Base-by-base conservation (phyloP, 331 rosid species). In the Malus hybrid region DNA sequence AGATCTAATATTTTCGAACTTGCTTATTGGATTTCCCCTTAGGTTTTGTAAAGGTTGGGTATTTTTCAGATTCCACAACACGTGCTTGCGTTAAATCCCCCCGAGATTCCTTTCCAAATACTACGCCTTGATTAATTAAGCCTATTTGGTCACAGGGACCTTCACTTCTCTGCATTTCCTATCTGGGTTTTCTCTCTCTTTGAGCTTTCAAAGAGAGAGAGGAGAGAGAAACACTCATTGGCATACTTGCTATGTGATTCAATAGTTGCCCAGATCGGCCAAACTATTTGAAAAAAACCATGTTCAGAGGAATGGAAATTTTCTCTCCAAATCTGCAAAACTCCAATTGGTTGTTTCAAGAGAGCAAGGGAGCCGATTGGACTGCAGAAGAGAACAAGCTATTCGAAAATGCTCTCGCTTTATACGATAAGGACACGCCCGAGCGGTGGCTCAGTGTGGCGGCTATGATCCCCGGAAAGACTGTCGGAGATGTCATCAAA, bases 401-500 rank as follows among this genome's bases (percentile, higher is more conserved):
- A 29, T 93, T 93, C 72, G 98, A 93, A 76, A 90, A 91, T 76
- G 98, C 98, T 71, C 83, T 93, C 31, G 98, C 98, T 57, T 71
- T 78, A 44, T 88, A 63, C 70, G 96, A 89, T n/a, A 85, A 85
- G 79, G 91, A 93, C 60, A 84, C 93, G 1, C 96, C 97, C 0
- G 96, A 91, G 82, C 88, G 97, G 29, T 93, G 97, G 97, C 20
- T 46, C 24, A 86, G 78, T 70, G 90, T 93, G n/a, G 98, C 98
- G 8, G 85, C 89, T 13, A 68, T 74, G 92, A 85, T 93, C 77
- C 98, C 98, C 0, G 93, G 96, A 4, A 93, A 93, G 73, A 89
- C 98, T 27, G 89, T 89, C 0, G 92, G 92, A n/a, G 98, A 93
- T 84, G 98, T 93, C 76, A 83, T 86, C 50, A 88, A 88, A 69